These are phyloP conservation scores for Colletotrichum tofieldiae DNA, from an alignment of 2,329 filamentous ascomycete species.

Conservation along the genomic window DNA sequence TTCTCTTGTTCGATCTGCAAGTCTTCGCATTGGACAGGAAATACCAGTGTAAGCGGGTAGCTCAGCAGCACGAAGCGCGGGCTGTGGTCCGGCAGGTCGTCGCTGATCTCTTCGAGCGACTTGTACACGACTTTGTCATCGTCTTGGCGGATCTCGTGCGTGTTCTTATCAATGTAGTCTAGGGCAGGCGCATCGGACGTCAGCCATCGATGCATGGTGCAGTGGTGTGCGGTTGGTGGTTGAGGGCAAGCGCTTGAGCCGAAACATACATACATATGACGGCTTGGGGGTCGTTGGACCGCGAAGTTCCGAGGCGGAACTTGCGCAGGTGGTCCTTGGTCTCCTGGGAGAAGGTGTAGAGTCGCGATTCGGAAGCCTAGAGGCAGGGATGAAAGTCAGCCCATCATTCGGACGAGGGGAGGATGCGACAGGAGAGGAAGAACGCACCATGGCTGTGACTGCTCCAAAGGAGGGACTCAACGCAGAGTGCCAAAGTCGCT, in stretches of 20 bases:
- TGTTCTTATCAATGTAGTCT: conserved; percentile 94
- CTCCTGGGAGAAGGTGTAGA: conserved; percentile 94
- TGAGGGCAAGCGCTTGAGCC: conserved; percentile 8
- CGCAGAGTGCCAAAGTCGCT: background rate
- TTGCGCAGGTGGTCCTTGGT: conserved; percentile 93
- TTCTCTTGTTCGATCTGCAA: background rate
- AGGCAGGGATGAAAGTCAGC: conserved; percentile 19
- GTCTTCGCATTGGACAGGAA: conserved; percentile 46
- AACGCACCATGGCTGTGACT: conserved; percentile 29
- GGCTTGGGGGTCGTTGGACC: conserved; percentile 88
- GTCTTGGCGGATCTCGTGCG: conserved; percentile 89
- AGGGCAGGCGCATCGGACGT: conserved; percentile 44
- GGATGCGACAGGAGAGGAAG: background rate
- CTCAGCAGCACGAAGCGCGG: conserved; percentile 92
- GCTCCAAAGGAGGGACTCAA: background rate
- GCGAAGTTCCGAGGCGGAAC: conserved; percentile 92
- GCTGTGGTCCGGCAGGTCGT: conserved; percentile 93
- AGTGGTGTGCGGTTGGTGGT: background rate
- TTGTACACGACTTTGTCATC: conserved; percentile 85
- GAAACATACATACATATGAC: conserved; percentile 86
- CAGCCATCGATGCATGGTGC: background rate
- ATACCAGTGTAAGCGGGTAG: conserved; percentile 89
- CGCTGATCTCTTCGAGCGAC: conserved; percentile 83
- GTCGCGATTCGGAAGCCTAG: conserved; percentile 84
- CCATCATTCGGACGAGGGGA: conserved; percentile 8